A percentile compares a stretch with the other conserved stretches of the same genome.
Evolutionary conservation across 1,139 yeast species (phyloP).

Genomic region (Yamadazyma mexicana): DNA sequence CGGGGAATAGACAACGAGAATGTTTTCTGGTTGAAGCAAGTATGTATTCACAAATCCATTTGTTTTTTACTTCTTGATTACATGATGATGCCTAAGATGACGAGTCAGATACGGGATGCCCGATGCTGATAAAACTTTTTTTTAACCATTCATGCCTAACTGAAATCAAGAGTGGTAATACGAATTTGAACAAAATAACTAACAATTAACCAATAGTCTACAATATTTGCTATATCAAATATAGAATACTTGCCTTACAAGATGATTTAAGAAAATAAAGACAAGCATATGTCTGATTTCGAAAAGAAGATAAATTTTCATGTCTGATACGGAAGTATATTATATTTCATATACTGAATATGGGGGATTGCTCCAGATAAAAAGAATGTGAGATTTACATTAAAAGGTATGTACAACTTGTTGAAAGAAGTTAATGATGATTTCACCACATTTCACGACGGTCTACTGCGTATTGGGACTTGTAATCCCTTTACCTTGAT

Average conservation of each 20-base stretch:
- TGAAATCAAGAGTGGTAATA: slow-evolving; percentile 41
- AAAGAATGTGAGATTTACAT: too few species aligned
- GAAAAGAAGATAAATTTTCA: slow-evolving; percentile 59
- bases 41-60: slow-evolving; percentile 20
- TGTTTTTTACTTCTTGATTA: too few species aligned
- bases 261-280: slow-evolving; percentile 73
- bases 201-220: slow-evolving; percentile 15
- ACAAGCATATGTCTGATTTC: slow-evolving; percentile 99
- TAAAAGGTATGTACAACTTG: slow-evolving; percentile 8
- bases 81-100: slow-evolving; percentile 90
- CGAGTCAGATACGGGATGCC: slow-evolving; percentile 97
- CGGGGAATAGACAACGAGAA: background rate
- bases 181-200: slow-evolving; percentile 15
- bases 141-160: slow-evolving; percentile 97
- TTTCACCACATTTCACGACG: slow-evolving; percentile 96
- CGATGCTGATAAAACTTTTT: slow-evolving; percentile 81
- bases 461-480: slow-evolving; percentile 92
- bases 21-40: slow-evolving; percentile 10
- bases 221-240: slow-evolving; percentile 15
- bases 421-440: slow-evolving; percentile 72
- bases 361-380: slow-evolving; percentile 9
- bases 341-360: slow-evolving; percentile 16
- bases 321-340: slow-evolving; percentile 53
- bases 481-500: slow-evolving; percentile 83
- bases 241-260: slow-evolving; percentile 28